Percentiles rank a stretch among this genome's conserved stretches.
Conservation (phyloP, 1,284 basidiomycete genomes). For the Flammula alnicola region DNA sequence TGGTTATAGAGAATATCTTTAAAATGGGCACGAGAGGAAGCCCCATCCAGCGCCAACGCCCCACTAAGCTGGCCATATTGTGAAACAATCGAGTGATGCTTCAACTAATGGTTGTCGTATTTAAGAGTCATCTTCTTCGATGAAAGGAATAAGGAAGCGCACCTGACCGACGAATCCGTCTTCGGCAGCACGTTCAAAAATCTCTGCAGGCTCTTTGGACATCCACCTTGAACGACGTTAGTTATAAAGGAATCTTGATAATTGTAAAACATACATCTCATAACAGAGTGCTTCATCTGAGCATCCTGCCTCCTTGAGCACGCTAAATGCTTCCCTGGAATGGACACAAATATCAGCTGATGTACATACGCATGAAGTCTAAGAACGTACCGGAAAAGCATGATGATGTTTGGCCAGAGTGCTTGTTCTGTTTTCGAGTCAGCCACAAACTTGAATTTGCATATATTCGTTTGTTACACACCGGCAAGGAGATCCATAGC, state of each 20-base stretch:
- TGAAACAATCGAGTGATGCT: conserved; percentile 64
- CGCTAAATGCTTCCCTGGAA: conserved; percentile 59
- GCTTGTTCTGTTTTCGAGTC: conserved; percentile 52
- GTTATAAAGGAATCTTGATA: not conserved
- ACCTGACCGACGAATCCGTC: conserved; percentile 67
- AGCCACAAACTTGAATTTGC: no score
- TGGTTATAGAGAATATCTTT: conserved; percentile 63
- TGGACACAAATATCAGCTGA: not conserved
- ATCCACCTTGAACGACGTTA: conserved; percentile 56
- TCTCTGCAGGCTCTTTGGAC: conserved; percentile 75
- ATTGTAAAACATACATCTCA: conserved; percentile 47
- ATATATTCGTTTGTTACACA: conserved; percentile 20
- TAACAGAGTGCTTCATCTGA: conserved; percentile 71
- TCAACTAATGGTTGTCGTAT: conserved; percentile 45
- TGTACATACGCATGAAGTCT: not conserved
- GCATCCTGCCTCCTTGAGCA: conserved; percentile 67
- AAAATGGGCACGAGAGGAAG: conserved; percentile 53
- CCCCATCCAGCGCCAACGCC: conserved; percentile 59
- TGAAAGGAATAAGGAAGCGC: conserved; percentile 5
- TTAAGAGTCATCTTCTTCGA: not conserved
- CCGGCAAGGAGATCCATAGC: conserved; percentile 67
- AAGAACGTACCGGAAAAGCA: conserved; percentile 55
- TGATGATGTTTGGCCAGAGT: conserved; percentile 70
- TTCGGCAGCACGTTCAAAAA: conserved; percentile 69
- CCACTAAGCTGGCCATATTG: conserved; percentile 67